phyloP scores from a whole-genome alignment of 1,284 basidiomycete genomes.

The Wolfiporia cocos region DNA sequence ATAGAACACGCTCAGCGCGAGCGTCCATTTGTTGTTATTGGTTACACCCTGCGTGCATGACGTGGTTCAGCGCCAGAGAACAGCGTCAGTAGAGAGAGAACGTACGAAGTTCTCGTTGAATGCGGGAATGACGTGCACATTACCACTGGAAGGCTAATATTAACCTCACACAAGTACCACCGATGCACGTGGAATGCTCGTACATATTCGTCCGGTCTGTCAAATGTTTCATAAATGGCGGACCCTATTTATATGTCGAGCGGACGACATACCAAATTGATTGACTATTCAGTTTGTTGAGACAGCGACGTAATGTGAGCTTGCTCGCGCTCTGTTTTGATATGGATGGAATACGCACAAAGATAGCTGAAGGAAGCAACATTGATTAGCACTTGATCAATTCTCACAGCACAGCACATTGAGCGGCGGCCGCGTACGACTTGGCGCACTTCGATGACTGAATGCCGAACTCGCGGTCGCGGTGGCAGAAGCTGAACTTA shows the following conservation, averaged over 20 bases:
- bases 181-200: not conserved
- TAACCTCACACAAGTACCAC: not conserved
- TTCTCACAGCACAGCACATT: not conserved
- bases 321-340: not conserved
- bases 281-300: slow-evolving; percentile 32
- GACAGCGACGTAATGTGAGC: not conserved
- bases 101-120: slow-evolving; percentile 50
- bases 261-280: slow-evolving; percentile 40
- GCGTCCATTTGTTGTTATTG: slow-evolving; percentile 46
- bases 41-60: slow-evolving; percentile 36
- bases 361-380: not conserved
- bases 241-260: not conserved
- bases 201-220: slow-evolving; percentile 49
- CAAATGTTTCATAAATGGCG: not conserved
- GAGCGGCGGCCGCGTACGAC: slow-evolving; percentile 41
- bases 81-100: too few relatives aligned
- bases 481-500: slow-evolving; percentile 15
- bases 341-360: not conserved
- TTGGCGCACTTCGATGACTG: slow-evolving; percentile 10
- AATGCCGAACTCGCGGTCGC: not conserved
- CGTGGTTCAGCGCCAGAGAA: too few relatives aligned
- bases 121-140: slow-evolving; percentile 42
- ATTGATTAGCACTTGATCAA: not conserved
- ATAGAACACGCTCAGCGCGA: slow-evolving; percentile 51
- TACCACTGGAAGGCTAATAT: slow-evolving; percentile 31